Evolutionary conservation across 169 alveolate species (phyloP).

Genomic region (Blepharisma undulans): DNA sequence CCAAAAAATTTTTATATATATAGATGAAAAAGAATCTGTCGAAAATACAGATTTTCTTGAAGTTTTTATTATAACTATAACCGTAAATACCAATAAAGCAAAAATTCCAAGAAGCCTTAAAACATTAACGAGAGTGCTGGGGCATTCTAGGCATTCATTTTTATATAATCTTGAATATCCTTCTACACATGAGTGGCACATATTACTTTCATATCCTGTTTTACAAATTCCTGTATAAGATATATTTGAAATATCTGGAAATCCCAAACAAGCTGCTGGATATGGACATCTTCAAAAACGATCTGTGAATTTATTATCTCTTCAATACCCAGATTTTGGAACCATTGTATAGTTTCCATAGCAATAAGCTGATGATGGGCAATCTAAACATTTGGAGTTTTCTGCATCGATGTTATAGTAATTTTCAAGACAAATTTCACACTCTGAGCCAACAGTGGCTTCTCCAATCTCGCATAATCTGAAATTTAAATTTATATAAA

Average conservation of each 20-base stretch:
- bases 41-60: not conserved
- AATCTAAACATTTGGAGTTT: not conserved
- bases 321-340: conserved; percentile 63
- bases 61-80: not conserved
- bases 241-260: not conserved
- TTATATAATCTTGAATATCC: conserved; percentile 10
- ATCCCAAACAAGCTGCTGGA: conserved; percentile 50
- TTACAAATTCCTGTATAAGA: conserved; percentile 31
- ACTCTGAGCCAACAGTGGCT: not conserved
- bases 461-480: not conserved
- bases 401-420: not conserved
- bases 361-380: conserved; percentile 49
- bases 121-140: not conserved
- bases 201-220: conserved; percentile 9
- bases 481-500: not conserved
- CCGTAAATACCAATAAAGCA: not conserved
- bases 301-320: conserved; percentile 42
- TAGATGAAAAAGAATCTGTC: not conserved
- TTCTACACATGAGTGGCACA: conserved; percentile 13
- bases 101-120: conserved; percentile 18
- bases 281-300: conserved; percentile 47
- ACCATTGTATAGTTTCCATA: conserved; percentile 54
- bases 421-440: not conserved
- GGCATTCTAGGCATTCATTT: conserved; percentile 3
- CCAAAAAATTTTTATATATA: conserved; percentile 9